phyloP scores from a whole-genome alignment of 225 moss, liverwort and hornwort species.

The Anthoceros angustus region DNA sequence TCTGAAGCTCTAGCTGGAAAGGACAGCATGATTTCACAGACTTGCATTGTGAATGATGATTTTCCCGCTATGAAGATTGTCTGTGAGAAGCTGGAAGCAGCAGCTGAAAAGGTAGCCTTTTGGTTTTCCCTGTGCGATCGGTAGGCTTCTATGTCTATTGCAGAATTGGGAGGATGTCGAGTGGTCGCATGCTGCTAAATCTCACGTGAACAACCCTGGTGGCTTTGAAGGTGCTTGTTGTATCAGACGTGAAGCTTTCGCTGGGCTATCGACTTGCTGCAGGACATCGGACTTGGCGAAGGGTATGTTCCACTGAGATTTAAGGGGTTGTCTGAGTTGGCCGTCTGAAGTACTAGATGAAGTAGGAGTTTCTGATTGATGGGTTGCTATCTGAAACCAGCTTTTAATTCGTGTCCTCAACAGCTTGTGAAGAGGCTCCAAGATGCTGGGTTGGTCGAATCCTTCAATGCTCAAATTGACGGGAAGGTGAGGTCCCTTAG shows the following conservation, averaged over 20 bases:
- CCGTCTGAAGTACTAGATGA: not conserved
- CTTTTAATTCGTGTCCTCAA: not conserved
- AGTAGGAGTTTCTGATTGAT: constrained; percentile 3
- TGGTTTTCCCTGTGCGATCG: not conserved
- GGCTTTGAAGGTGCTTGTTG: constrained; percentile 67
- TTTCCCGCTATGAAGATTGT: constrained; percentile 81
- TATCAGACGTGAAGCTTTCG: constrained; percentile 77
- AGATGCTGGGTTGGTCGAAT: constrained; percentile 95
- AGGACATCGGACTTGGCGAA: constrained; percentile 95
- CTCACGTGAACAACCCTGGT: not conserved
- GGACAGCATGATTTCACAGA: constrained; percentile 32
- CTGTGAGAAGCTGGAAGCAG: constrained; percentile 85
- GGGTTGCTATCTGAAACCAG: not conserved
- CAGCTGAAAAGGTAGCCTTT: constrained; percentile 59
- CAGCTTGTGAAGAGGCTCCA: constrained; percentile 94
- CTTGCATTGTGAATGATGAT: constrained; percentile 75
- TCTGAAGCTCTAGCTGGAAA: constrained; percentile 31
- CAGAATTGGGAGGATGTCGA: not conserved
- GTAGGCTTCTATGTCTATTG: not conserved
- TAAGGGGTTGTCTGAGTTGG: not conserved
- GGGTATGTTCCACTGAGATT: constrained; percentile 34
- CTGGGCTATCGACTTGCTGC: constrained; percentile 81
- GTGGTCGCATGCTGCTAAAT: not conserved
- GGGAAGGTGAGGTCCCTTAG: constrained; percentile 42
- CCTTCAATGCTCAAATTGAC: constrained; percentile 78